These are phyloP conservation scores for Turnera subulata DNA, from an alignment of 345 rosid genomes.

Conservation along the genomic window DNA sequence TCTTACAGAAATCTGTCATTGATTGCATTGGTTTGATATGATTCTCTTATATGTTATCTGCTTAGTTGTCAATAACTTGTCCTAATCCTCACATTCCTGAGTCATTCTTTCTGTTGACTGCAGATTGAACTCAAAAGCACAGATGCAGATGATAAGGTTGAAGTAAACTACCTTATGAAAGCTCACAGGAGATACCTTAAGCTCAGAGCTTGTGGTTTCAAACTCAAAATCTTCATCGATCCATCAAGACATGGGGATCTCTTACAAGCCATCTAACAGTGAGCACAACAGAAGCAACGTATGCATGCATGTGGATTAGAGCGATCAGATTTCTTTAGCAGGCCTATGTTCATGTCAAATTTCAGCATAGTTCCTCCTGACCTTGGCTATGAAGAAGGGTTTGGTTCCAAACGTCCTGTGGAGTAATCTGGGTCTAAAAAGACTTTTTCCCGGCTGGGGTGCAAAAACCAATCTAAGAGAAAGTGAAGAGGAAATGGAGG, in stretches of 20 bases:
- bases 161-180: constrained; percentile 46
- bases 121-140: constrained; percentile 62
- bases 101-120: constrained; percentile 13
- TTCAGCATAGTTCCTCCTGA: constrained; percentile 49
- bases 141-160: constrained; percentile 41
- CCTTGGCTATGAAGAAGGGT: constrained; percentile 10
- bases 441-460: constrained; percentile 8
- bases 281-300: constrained; percentile 85
- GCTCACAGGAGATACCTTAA: constrained; percentile 49
- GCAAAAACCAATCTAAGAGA: constrained; percentile 2
- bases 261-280: constrained; percentile 67
- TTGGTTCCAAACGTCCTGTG: constrained; percentile 19
- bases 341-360: constrained; percentile 34
- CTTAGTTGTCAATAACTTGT: too few species aligned
- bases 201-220: constrained; percentile 47
- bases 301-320: constrained; percentile 65
- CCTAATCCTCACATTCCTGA: too few species aligned
- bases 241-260: constrained; percentile 43
- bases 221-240: constrained; percentile 42
- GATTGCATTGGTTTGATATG: too few species aligned
- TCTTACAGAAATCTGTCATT: too few species aligned
- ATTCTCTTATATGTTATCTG: too few species aligned
- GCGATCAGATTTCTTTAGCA: constrained; percentile 51
- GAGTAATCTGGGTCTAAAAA: constrained; percentile 15
- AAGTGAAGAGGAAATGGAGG: constrained; percentile 38